phyloP scores from a whole-genome alignment of 345 rosid species.

The Geranium rotundifolium region DNA sequence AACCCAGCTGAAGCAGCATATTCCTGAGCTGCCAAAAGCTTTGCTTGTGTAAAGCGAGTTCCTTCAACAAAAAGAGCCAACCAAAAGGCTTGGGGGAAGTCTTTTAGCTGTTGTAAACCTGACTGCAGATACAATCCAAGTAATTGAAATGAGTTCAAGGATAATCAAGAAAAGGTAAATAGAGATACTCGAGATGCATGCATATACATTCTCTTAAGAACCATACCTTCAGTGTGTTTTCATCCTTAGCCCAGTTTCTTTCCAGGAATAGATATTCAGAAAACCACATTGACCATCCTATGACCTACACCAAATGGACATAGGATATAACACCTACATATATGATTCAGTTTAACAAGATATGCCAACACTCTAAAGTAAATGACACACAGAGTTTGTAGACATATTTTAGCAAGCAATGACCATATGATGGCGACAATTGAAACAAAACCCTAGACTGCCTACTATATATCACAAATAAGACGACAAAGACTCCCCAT shows the following conservation, averaged over 20 bases:
- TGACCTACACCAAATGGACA: slow-evolving; percentile 39
- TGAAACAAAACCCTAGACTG: not conserved
- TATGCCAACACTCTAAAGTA: not conserved
- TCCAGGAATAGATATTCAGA: slow-evolving; percentile 90
- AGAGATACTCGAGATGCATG: not conserved
- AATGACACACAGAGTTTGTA: not conserved
- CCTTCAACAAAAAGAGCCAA: slow-evolving; percentile 98
- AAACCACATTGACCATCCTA: slow-evolving; percentile 99
- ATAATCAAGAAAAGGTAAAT: not conserved
- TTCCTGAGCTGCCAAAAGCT: slow-evolving; percentile 90
- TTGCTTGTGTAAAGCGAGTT: slow-evolving; percentile 88
- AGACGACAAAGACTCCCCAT: not conserved
- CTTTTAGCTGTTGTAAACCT: slow-evolving; percentile 68
- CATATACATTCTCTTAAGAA: not conserved
- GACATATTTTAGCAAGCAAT: not conserved
- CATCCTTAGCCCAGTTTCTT: slow-evolving; percentile 92
- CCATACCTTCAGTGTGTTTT: slow-evolving; percentile 57
- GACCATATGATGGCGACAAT: not conserved
- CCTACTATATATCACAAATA: not conserved
- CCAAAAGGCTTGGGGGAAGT: slow-evolving; percentile 92
- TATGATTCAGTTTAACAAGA: not conserved
- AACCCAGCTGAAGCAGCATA: slow-evolving; percentile 73
- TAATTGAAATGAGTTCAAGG: slow-evolving; percentile 11
- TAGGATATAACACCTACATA: not conserved
- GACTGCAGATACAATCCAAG: slow-evolving; percentile 45